Base-by-base conservation (phyloP, 306 rosid genomes). In the Prunus fruticosa region DNA sequence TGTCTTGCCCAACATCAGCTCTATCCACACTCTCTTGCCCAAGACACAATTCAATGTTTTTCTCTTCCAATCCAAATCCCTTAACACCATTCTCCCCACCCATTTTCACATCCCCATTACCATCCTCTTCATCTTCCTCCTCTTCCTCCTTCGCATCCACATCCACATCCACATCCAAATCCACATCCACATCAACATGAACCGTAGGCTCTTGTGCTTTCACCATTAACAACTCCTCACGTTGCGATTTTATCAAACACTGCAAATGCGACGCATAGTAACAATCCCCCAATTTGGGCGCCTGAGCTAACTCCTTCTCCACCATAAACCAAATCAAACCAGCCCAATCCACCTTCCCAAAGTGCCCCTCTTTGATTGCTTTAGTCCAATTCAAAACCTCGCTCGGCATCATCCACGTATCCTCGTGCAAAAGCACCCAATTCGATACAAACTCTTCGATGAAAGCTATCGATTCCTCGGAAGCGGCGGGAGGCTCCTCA, bases 201-300 rank as follows among this genome's bases (percentile, higher is more conserved):
- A 28, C 50, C 20, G 25, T 47, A 70, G 61, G 73, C 79, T 74
- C 79, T 11, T 61, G 85, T 30, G 66, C 89, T 68, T 62, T 81
- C 71, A 51, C 72, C 53, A 45, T 47, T 62, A 88, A 76, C 64
- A 91, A 51, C 56, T 90, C 86, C 74, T 82, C 85, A 13, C 79
- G 82, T 85, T 95, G 93, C 0, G 62, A 56, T 86, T 78, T 88
- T 50, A 95, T 90, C 83, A 95, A 76, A 15, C 77, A 84, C 86
- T 90, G 97, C 85, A 95, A 80, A 87, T 95, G 96, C 2, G 98
- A 86, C 3, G 98, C 97, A 72, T 92, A 95, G 79, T 90, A 92
- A 87, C 98, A 95, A 46, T 81, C 75, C 51, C 22, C 84, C 78
- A 92, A 72, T 60, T 72, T 72, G 0, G 85, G 75, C 10, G 87